Evolutionary conservation across 139 green algal species (phyloP).

Genomic region (Trebouxia sp.): DNA sequence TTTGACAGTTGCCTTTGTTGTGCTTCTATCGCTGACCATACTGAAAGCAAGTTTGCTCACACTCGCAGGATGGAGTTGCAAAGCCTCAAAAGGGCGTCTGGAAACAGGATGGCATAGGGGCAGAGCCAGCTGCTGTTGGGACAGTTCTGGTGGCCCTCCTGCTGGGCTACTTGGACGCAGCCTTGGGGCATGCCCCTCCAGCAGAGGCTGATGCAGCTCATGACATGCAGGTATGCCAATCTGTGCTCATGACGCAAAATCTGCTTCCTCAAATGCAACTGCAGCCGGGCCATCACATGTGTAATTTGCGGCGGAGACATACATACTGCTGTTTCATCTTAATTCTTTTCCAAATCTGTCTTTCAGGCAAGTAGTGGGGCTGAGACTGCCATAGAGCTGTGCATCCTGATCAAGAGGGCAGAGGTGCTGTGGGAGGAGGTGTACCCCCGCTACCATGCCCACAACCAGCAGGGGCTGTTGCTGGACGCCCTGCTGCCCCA

Average conservation of each 20-base stretch:
- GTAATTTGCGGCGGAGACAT: no score
- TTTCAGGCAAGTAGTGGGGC: conserved; percentile 25
- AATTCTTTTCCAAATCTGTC: no score
- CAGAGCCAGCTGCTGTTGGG: background rate
- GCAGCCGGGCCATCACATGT: no score
- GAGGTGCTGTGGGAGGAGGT: conserved; percentile 45
- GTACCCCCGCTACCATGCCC: conserved; percentile 30
- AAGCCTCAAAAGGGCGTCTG: background rate
- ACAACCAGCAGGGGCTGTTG: conserved; percentile 36
- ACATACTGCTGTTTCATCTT: no score
- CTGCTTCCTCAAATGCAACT: no score
- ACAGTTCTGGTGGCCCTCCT: conserved; percentile 40
- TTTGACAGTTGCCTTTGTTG: no score
- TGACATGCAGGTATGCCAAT: conserved; percentile 12
- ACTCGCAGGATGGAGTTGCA: no score
- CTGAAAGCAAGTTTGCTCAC: no score
- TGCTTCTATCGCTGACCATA: no score
- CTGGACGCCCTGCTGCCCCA: conserved; percentile 56
- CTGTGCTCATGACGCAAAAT: no score
- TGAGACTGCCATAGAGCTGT: conserved; percentile 41
- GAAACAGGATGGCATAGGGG: background rate
- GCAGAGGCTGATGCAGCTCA: background rate
- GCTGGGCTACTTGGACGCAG: conserved; percentile 40
- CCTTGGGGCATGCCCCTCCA: conserved; percentile 1
- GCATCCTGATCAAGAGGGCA: conserved; percentile 39